Base-by-base conservation (phyloP, 768 basidiomycete genomes). In the Auriscalpium orientale region DNA sequence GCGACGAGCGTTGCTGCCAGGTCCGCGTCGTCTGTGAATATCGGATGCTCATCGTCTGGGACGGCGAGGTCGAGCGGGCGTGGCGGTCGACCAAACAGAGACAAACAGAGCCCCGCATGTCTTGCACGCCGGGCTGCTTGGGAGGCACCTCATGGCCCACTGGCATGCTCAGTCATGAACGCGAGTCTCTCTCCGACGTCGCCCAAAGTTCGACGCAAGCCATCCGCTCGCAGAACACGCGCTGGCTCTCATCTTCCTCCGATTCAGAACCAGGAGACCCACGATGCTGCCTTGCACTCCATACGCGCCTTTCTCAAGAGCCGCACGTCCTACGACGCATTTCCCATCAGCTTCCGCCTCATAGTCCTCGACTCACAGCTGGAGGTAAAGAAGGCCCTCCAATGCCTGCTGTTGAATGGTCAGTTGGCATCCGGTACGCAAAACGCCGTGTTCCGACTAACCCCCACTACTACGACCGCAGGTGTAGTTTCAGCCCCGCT, bases 401-500 rank as follows among this genome's bases (percentile, higher is more conserved):
- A 93, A 68, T 95, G 88, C 65, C 80, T 94, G 9, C 76, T 91
- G 8, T 76, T 84, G 59, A 97, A 97, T 69, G 87, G 89, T 86
- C 51, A 37, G 66, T 59, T 5, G 48, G 3, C 22, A 46, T 20
- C 3, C 51, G 28, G 43, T 46, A 10, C 46, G 8, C 53, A 49
- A 28, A 28, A 28, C 43, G 49, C 56, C 35, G 54, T 54, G 34
- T 38, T 53, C 33, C 54, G 49, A 15, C 50, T 48, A 53, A 43
- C 58, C 10, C 47, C 47, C 49, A 63, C 63, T 35, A 60, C 46
- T 53, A 59, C 53, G 38, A 51, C 48, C 46, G 8, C 68, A 97
- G 95, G 94, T 59, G 95, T 98, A 57, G 95, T 98, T 20, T 98
- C 97, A 6, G 97, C 97, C 0, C 95, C 97, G 12, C 77, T 99